Conservation (phyloP, 331 rosid species). For the Dryas integrifolia region DNA sequence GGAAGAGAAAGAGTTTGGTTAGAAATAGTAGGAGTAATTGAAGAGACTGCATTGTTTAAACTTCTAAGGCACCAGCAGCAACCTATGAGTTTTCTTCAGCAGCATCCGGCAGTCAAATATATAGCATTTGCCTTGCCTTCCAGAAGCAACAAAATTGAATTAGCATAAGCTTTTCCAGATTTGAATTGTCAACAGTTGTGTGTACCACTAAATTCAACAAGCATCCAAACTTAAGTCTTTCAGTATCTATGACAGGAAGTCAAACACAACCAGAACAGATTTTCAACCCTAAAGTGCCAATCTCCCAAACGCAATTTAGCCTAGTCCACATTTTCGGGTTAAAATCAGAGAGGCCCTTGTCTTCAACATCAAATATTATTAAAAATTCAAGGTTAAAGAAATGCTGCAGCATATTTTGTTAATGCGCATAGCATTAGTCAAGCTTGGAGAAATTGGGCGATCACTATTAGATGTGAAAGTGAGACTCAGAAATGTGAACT, state of each 20-base stretch:
- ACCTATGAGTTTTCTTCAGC: conserved; percentile 7
- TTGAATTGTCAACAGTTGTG: background rate
- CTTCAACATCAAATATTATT: background rate
- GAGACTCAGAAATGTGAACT: conserved; percentile 7
- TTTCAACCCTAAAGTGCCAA: conserved; percentile 9
- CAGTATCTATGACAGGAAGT: background rate
- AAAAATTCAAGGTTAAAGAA: background rate
- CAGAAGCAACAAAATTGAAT: background rate
- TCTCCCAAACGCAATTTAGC: conserved; percentile 1
- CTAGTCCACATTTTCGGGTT: background rate
- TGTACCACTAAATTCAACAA: background rate
- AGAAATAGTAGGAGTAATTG: conserved; percentile 14
- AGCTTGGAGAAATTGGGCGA: background rate
- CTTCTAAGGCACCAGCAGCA: background rate
- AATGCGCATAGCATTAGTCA: background rate
- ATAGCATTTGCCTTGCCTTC: background rate
- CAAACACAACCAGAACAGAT: background rate
- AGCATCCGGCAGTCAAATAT: conserved; percentile 6
- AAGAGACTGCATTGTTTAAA: conserved; percentile 1
- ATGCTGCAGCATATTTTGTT: background rate
- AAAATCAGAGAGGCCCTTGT: background rate
- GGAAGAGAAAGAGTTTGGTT: conserved; percentile 16
- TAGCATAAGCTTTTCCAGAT: background rate
- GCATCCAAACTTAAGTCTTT: background rate
- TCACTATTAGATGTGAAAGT: conserved; percentile 8